phyloP scores from a whole-genome alignment of 768 basidiomycete genomes.

The Calocera viscosa region DNA sequence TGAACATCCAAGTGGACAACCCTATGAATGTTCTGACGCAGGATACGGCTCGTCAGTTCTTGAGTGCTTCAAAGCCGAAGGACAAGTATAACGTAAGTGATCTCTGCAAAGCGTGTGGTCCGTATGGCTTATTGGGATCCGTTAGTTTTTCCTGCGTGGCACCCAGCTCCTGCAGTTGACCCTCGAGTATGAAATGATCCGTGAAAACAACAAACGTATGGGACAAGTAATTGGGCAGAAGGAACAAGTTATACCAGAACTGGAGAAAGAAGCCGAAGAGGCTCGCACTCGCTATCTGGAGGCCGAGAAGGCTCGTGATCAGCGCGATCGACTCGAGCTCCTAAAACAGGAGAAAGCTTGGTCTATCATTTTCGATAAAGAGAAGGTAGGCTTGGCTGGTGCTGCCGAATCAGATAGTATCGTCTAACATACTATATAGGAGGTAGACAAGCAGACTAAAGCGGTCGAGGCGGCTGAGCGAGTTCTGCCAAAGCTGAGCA shows the following conservation, averaged over 20 bases:
- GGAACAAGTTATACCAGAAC: conserved; percentile 64
- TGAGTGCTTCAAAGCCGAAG: conserved; percentile 62
- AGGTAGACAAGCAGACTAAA: conserved; percentile 34
- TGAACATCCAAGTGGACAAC: conserved; percentile 95
- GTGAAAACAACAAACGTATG: conserved; percentile 59
- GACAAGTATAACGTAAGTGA: conserved; percentile 77
- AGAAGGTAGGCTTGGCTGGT: conserved; percentile 37
- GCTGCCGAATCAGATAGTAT: conserved; percentile 28
- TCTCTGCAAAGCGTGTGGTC: not conserved
- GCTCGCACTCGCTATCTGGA: conserved; percentile 52
- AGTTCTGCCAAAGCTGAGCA: conserved; percentile 33
- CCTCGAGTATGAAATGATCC: conserved; percentile 70
- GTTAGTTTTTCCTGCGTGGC: conserved; percentile 84
- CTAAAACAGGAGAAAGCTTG: conserved; percentile 76
- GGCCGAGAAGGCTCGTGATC: conserved; percentile 59
- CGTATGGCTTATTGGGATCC: not conserved
- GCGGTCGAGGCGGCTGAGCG: conserved; percentile 32
- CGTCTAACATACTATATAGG: conserved; percentile 23
- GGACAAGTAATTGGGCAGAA: conserved; percentile 55
- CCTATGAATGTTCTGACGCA: conserved; percentile 91
- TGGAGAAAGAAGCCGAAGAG: conserved; percentile 46
- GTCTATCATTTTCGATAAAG: conserved; percentile 66
- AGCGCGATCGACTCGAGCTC: conserved; percentile 52
- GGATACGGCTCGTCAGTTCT: conserved; percentile 69
- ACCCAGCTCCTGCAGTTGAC: conserved; percentile 81